Evolutionary conservation across 371 early-diverging fungal genomes (phyloP), one percentile per base, ranked within the genome.

Genomic region (Apophysomyces ossiformis): DNA sequence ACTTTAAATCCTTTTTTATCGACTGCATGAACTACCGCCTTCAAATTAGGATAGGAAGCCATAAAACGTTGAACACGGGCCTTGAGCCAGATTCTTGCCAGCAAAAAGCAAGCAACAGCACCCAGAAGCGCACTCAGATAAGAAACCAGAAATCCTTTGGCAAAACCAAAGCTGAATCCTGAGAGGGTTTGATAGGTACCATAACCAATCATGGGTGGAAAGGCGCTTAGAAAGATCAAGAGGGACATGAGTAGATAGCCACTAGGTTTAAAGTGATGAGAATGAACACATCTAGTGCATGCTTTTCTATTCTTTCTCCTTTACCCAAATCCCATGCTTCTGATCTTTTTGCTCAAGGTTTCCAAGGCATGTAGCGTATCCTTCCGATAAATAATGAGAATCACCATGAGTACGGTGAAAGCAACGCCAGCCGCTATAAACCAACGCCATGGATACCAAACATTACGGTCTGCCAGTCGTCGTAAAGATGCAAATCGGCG

Each of bases 1-100:
- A 89, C 92, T 78, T 85, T 85, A 64, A 90, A 87, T 0, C 91
- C 91, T 57, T 85, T 84, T 54, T 82, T 86, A 64, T 91, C 92
- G 1, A 91, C 87, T 2, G 89, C 90, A 38, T 80, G 71, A 32
- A 90, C 85, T 3, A 86, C 82, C 1, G 81, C 83, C 62, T 83
- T 75, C 37, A 90, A 65, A 21, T 79, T 87, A 16, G 84, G 82
- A 65, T 87, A 80, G 45, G 74, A 73, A n/a, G 71, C 73, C 71
- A 90, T 68, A 39, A 84, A 66, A 13, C 76, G 72, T n/a, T 76
- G 65, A 6, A 90, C 83, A n/a, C 83, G 74, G 7, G 71, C 70
- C 56, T 79, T 79, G 54, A 89, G 71, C 73, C 78, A 88, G 47
- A 65, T 60, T 16, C 93, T 72, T 38, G 87, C 84, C 2, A 86